Base-by-base conservation (phyloP, 2,329 filamentous ascomycete species). In the Akanthomyces muscarius region DNA sequence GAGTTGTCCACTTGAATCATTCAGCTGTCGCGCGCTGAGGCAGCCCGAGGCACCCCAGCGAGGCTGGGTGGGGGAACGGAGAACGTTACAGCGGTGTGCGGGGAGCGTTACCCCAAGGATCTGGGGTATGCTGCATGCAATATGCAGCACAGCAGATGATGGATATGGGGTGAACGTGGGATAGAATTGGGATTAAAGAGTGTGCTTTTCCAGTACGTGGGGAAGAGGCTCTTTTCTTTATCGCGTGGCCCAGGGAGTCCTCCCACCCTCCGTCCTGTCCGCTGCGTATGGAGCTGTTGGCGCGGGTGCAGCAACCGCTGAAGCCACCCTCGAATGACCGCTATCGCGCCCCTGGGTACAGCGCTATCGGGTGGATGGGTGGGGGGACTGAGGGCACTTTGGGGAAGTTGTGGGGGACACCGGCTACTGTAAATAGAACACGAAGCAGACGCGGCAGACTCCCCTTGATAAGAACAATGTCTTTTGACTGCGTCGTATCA, bases 71-170 rank as follows among this genome's bases (percentile, higher is more conserved):
- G 54, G 54, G 54, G 54, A 23, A 7, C 16, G 54, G 54, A 57
- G 54, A 57, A 57, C 54, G 54, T 57, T 57, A 47, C 54, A 57
- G 54, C 42, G 42, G 18, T 57, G 28, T 57, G 54, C 54, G 54
- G 54, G 54, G 54, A 47, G 54, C 16, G 38, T 23, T 44, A 8
- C 28, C 18, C 28, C 54, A 7, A 47, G 8, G 21, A 38, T 56
- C 25, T 30, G 53, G 38, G 53, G 53, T 53, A 38, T 50, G 38
- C 38, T 50, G 13, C 13, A 25, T 2, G 7, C 33, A 10, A 36
- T 36, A 36, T 36, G 33, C 33, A 36, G 33, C 33, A 36, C 33
- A 11, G 10, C 13, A 36, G 30, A 5, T 13, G 50, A 18, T 30
- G 30, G 48, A 30, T 36, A 11, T 11, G 5, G 33, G 48, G n/a